Conservation (phyloP, 225 moss, liverwort and hornwort genomes). For the Marchantia polymorpha region DNA sequence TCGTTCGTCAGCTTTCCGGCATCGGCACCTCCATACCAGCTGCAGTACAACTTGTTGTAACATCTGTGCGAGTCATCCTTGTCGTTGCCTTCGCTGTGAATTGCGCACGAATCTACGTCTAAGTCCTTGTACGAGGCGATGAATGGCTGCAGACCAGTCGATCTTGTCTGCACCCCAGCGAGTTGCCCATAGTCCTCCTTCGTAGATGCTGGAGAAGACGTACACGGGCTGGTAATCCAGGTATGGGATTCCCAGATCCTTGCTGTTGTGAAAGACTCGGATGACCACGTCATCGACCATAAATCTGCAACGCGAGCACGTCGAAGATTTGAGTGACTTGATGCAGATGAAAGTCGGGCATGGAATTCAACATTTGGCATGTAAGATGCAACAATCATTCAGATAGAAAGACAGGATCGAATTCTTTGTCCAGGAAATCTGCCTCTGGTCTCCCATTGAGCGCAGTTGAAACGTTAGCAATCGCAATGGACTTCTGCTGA, state of each 20-base stretch:
- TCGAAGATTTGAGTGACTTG: neutral
- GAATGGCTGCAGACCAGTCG: constrained; percentile 55
- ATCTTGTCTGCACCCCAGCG: constrained; percentile 50
- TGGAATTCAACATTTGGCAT: neutral
- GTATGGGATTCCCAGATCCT: constrained; percentile 51
- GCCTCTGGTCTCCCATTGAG: neutral
- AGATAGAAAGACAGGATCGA: neutral
- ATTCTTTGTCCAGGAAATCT: neutral
- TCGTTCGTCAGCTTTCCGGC: neutral
- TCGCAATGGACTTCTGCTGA: neutral
- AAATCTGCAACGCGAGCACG: constrained; percentile 38
- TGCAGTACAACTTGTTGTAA: neutral
- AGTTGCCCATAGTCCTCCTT: constrained; percentile 57
- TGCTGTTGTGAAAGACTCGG: constrained; percentile 58
- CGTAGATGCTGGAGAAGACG: constrained; percentile 58
- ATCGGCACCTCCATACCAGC: neutral
- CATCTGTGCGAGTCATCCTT: neutral
- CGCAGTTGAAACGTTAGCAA: too few species aligned
- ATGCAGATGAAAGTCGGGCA: neutral
- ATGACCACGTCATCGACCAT: constrained; percentile 58
- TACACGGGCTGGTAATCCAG: constrained; percentile 61
- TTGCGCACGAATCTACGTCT: constrained; percentile 43
- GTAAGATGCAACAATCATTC: neutral
- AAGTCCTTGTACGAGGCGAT: constrained; percentile 53
- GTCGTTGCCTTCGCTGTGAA: constrained; percentile 1